Evolutionary conservation across 352 stramenopile species (phyloP).

Genomic region (Phytophthora melonis): DNA sequence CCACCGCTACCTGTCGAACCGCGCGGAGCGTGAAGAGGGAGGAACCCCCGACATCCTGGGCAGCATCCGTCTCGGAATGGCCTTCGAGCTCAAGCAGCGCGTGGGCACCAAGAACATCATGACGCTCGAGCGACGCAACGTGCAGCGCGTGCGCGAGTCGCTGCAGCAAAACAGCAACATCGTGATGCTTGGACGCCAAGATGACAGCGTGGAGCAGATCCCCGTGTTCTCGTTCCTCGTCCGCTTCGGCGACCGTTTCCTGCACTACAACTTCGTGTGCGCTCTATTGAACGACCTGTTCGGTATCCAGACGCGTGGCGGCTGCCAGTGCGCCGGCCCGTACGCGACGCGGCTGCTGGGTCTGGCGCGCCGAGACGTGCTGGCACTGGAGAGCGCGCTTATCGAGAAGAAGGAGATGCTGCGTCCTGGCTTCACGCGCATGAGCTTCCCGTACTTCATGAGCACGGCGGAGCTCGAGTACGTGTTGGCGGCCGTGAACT

Average conservation of each 20-base stretch:
- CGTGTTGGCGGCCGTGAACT: slow-evolving; percentile 93
- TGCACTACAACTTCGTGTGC: slow-evolving; percentile 99
- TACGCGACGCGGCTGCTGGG: slow-evolving; percentile 95
- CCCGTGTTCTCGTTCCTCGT: slow-evolving; percentile 97
- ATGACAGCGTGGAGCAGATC: slow-evolving; percentile 59
- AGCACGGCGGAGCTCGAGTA: slow-evolving; percentile 91
- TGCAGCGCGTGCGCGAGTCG: slow-evolving; percentile 51
- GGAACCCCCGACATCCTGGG: slow-evolving; percentile 97
- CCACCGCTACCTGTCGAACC: slow-evolving; percentile 87
- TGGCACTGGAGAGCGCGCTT: slow-evolving; percentile 87
- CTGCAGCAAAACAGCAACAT: slow-evolving; percentile 70
- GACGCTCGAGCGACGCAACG: slow-evolving; percentile 54
- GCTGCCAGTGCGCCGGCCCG: slow-evolving; percentile 93
- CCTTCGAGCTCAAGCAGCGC: slow-evolving; percentile 93
- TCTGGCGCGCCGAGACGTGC: slow-evolving; percentile 72
- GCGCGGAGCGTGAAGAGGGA: slow-evolving; percentile 92
- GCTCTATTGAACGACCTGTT: slow-evolving; percentile 98
- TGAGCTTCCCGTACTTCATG: slow-evolving; percentile 94
- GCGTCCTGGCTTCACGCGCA: slow-evolving; percentile 94
- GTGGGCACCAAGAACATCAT: slow-evolving; percentile 68
- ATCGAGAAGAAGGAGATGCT: slow-evolving; percentile 95
- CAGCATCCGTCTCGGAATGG: slow-evolving; percentile 93
- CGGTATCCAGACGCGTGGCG: slow-evolving; percentile 89
- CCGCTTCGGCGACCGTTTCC: slow-evolving; percentile 86
- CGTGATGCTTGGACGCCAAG: slow-evolving; percentile 88